Base-by-base conservation (phyloP, 768 basidiomycete genomes). In the Cystobasidium tubakii region DNA sequence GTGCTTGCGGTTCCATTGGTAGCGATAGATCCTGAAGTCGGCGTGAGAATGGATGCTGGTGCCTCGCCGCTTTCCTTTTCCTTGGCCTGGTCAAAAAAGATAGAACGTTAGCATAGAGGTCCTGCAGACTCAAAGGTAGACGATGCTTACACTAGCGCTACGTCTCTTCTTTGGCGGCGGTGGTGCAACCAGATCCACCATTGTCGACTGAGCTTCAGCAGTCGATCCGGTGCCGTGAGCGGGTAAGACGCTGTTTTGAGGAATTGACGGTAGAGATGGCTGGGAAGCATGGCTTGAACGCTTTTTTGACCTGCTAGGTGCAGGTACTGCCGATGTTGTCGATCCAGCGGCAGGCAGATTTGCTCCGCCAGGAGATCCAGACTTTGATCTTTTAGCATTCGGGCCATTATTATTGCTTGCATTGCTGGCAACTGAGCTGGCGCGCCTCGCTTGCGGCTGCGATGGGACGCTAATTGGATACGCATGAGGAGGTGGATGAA, bases 161-260 rank as follows among this genome's bases (percentile, higher is more conserved):
- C 57, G 57, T 34, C 57, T 60, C 33, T 60, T 60, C 57, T 60
- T 60, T 15, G 57, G 29, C 21, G 57, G 57, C 27, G 57, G 57
- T 4, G 57, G 57, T 60, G 23, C 57, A 4, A 25, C 4, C 27
- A 60, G 13, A 23, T 34, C 57, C 6, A 25, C 6, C 25, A 12
- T 6, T 60, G 53, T 23, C n/a, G 33, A 29, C 33, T 60, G 57
- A 60, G 12, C 13, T 2, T 7, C 17, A 31, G 7, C 57, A 29
- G 7, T 50, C 7, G 46, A 50, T 19, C 7, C 21, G 12, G 10
- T 50, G 46, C 33, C 13, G 23, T 12, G 57, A 3, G 57, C 17
- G 4, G 27, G 57, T 15, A 29, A 12, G 9, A 23, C 57, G 13
- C 12, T 60, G 29, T 60, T 60, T 21, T 60, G 57, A 12, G 57